phyloP scores from a whole-genome alignment of 2,329 filamentous ascomycete species.

The Aaosphaeria arxii region DNA sequence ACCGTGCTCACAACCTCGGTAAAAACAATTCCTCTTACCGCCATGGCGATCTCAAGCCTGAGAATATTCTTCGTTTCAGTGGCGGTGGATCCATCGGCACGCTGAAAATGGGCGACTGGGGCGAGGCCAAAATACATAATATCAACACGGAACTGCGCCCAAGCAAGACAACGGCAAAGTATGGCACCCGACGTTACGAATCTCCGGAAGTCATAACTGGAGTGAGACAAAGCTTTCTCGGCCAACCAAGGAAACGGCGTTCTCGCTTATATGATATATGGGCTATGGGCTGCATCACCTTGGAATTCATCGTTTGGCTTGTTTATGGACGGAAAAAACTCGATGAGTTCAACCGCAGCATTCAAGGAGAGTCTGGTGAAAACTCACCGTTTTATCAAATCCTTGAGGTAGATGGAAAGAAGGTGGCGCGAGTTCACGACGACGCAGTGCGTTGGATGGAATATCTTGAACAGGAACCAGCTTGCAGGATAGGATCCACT shows the following conservation, averaged over 20 bases:
- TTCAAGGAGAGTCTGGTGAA: neutral
- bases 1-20: neutral
- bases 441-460: neutral
- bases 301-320: slow-evolving; percentile 24
- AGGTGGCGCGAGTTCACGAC: neutral
- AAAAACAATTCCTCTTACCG: neutral
- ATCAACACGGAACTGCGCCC: neutral
- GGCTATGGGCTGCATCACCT: slow-evolving; percentile 24
- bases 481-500: neutral
- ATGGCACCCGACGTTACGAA: neutral
- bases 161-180: neutral
- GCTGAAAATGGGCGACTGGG: neutral
- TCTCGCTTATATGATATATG: slow-evolving; percentile 21
- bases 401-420: neutral
- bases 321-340: slow-evolving; percentile 12
- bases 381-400: neutral
- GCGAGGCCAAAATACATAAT: neutral
- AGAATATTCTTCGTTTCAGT: neutral
- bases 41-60: slow-evolving; percentile 1
- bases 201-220: neutral
- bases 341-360: neutral
- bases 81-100: neutral
- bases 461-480: neutral
- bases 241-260: neutral
- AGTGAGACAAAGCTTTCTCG: neutral